Base-by-base conservation (phyloP, 148 eudicot species). In the Silene uniflora region DNA sequence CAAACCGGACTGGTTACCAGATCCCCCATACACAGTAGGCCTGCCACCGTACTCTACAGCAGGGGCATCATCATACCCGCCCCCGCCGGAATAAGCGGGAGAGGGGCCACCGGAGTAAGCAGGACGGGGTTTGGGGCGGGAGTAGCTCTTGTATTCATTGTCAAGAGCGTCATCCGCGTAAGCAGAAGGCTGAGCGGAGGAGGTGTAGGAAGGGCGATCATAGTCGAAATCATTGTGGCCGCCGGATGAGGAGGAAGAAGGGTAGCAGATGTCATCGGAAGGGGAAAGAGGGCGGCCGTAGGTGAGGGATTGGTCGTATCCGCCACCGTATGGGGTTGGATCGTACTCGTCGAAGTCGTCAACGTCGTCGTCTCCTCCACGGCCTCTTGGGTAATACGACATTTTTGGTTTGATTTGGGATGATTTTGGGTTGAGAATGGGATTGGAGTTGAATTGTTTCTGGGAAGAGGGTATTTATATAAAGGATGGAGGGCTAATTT, bases 321-420 rank as follows among this genome's bases (percentile, higher is more conserved):
- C 98, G n/a, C 98, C 98, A 65, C 84, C 87, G 82, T 94, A 91
- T 0, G 98, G 98, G 76, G 98, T 90, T 4, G 95, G 69, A 32
- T 94, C 95, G 84, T 73, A 89, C 82, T 94, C 98, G 69, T 88
- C 90, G 83, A 91, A 93, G 75, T 91, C 97, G 78, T 89, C 87
- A 42, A 56, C 90, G 73, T 87, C 90, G 72, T 83, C 89, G 75
- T 86, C 87, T 73, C 52, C 89, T 67, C 67, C 65, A 46, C 83
- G 88, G 77, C 91, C 95, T 78, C 86, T 82, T 17, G 93, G 82
- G 59, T 81, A 93, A 81, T 93, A 93, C 69, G 98, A 91, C 98
- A 93, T 93, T 81, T 81, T 27, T 14, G n/a, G n/a, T n/a, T n/a
- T n/a, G n/a, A n/a, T n/a, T n/a, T n/a, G n/a, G n/a, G n/a, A n/a